A percentile compares a stretch with the other conserved stretches of the same genome.
These are phyloP conservation scores for Caloboletus firmus DNA, from an alignment of 1,284 basidiomycete genomes.

Conservation along the genomic window DNA sequence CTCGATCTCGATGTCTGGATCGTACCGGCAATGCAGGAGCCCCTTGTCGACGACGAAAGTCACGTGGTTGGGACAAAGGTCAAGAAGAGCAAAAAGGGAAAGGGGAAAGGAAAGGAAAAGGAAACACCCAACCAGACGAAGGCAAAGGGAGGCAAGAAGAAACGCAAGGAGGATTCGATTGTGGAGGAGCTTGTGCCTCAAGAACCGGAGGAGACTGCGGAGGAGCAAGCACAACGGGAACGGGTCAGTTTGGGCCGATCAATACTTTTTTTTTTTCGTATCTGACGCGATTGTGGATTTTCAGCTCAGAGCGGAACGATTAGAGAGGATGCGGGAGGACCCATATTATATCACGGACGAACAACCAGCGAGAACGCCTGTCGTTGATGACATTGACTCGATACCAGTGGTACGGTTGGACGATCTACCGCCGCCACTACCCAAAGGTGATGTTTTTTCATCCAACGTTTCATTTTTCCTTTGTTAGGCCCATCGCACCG, in stretches of 20 bases:
- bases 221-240: constrained; percentile 58
- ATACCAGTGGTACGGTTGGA: constrained; percentile 86
- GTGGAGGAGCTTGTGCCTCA: constrained; percentile 29
- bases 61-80: constrained; percentile 33
- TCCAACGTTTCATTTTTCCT: not conserved
- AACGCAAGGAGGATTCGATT: constrained; percentile 35
- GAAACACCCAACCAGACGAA: constrained; percentile 34
- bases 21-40: constrained; percentile 60
- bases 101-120: no score
- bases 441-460: constrained; percentile 31
- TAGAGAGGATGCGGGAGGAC: constrained; percentile 76
- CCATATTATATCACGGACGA: constrained; percentile 86
- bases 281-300: constrained; percentile 2
- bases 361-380: constrained; percentile 39
- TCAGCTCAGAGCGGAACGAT: constrained; percentile 72
- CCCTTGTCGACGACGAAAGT: constrained; percentile 34
- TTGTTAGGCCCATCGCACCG: not conserved
- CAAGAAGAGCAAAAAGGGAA: constrained; percentile 50
- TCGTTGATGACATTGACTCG: constrained; percentile 68
- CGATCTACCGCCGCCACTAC: constrained; percentile 49
- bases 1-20: constrained; percentile 87
- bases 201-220: constrained; percentile 51
- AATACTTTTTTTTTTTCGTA: not conserved
- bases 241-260: constrained; percentile 43
- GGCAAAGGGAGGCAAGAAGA: constrained; percentile 35